Conservation (phyloP, 106 monocot species). For the Gastrodia elata region DNA sequence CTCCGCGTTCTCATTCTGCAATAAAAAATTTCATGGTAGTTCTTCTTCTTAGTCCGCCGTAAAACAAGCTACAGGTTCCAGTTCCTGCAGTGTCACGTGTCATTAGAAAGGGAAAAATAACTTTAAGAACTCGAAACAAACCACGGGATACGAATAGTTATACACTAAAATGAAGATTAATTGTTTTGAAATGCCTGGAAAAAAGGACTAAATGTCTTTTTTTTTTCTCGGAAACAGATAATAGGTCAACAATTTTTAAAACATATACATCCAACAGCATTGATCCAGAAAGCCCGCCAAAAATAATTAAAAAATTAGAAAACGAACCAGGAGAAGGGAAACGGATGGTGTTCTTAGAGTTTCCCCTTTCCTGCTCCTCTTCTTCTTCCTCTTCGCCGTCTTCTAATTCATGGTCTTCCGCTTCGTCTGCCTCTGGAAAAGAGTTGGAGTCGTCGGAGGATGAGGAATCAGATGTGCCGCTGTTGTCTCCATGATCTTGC, state of each 20-base stretch:
- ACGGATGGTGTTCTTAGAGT: background rate
- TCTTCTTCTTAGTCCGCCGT: background rate
- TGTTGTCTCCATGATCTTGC: constrained; percentile 1
- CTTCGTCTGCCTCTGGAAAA: background rate
- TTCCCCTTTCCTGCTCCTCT: background rate
- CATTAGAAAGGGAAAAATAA: background rate
- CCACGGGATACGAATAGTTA: background rate
- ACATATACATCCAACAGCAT: background rate
- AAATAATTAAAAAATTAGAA: background rate
- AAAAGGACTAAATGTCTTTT: background rate
- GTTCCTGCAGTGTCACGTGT: background rate
- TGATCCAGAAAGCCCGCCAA: background rate
- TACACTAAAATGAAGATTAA: background rate
- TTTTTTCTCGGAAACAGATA: background rate
- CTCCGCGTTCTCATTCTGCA: background rate
- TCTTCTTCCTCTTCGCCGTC: background rate
- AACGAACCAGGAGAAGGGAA: constrained; percentile 4
- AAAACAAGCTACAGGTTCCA: background rate
- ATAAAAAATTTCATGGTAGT: background rate
- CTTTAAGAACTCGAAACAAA: background rate
- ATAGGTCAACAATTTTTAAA: background rate
- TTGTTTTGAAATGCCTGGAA: background rate
- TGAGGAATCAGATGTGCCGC: constrained; percentile 3
- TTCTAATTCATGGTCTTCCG: background rate
- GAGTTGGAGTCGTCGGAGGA: constrained; percentile 4